Evolutionary conservation across 495 filamentous ascomycete genomes (phyloP).

Genomic region (Lineolata rhizophorae): DNA sequence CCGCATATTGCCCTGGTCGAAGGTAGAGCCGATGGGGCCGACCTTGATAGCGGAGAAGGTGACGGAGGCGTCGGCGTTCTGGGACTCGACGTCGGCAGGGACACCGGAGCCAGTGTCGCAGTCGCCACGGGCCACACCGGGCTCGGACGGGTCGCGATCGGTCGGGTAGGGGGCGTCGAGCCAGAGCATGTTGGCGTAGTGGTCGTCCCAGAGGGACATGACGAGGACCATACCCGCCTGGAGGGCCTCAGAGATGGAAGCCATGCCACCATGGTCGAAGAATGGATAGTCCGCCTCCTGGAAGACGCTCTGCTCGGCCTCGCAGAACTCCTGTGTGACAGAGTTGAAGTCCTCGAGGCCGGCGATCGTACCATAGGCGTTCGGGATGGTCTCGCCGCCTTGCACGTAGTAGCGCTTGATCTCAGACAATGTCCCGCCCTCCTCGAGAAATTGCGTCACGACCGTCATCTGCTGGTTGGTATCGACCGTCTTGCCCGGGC

Average conservation of each 20-base stretch:
- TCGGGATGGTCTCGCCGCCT: conserved; percentile 32
- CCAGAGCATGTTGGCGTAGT: conserved; percentile 64
- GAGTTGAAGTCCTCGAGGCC: conserved; percentile 30
- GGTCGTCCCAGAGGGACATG: conserved; percentile 62
- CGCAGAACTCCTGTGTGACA: conserved; percentile 41
- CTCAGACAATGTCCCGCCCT: conserved; percentile 25
- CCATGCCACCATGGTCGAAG: conserved; percentile 34
- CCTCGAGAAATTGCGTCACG: conserved; percentile 39
- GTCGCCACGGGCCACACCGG: conserved; percentile 14
- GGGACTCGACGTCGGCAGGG: conserved; percentile 34
- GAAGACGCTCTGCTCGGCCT: conserved; percentile 28
- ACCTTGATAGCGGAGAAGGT: conserved; percentile 46
- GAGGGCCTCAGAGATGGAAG: conserved; percentile 32
- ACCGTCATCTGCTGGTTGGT: conserved; percentile 38
- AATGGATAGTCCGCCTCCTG: conserved; percentile 25
- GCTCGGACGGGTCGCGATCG: conserved; percentile 23
- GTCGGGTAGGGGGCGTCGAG: conserved; percentile 57
- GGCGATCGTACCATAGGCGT: conserved; percentile 29
- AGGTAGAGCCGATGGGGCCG: conserved; percentile 29
- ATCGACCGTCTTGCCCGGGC: conserved; percentile 30
- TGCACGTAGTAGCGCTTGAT: conserved; percentile 45
- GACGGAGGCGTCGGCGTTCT: conserved; percentile 32
- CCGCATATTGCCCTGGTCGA: too few species aligned
- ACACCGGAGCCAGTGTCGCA: conserved; percentile 36
- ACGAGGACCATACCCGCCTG: conserved; percentile 45